Conservation (phyloP, 1,284 basidiomycete species). For the Farysia itapuensis region DNA sequence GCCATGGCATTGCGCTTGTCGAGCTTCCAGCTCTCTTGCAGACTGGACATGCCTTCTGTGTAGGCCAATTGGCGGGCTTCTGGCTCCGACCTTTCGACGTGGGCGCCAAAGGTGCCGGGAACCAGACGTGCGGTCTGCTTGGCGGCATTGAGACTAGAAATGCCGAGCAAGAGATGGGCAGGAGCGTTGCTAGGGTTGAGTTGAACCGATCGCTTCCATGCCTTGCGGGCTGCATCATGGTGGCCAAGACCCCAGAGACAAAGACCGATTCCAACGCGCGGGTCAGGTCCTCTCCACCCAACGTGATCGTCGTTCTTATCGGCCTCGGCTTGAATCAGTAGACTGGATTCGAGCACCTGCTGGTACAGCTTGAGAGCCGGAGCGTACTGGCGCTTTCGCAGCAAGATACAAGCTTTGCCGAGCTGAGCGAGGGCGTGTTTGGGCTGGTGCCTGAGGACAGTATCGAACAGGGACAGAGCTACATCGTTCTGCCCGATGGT, state of each 20-base stretch:
- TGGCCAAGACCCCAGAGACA: conserved; percentile 53
- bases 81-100: conserved; percentile 41
- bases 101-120: conserved; percentile 44
- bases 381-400: conserved; percentile 45
- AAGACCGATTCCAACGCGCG: conserved; percentile 56
- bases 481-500: conserved; percentile 41
- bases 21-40: conserved; percentile 54
- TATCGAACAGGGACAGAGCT: conserved; percentile 35
- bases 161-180: conserved; percentile 51
- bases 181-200: conserved; percentile 32
- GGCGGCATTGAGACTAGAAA: conserved; percentile 49
- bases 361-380: conserved; percentile 53
- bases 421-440: conserved; percentile 49
- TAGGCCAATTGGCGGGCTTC: conserved; percentile 49
- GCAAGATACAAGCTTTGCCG: conserved; percentile 52
- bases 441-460: conserved; percentile 35
- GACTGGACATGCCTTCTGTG: conserved; percentile 47
- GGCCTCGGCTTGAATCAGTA: conserved; percentile 38
- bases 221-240: conserved; percentile 49
- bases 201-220: conserved; percentile 53
- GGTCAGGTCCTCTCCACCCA: conserved; percentile 50
- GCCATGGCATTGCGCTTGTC: conserved; percentile 56
- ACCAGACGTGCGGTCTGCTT: conserved; percentile 38
- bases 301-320: conserved; percentile 22
- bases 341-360: conserved; percentile 41